Conservation (phyloP, 805 yeast species). For the Candida golubevii region DNA sequence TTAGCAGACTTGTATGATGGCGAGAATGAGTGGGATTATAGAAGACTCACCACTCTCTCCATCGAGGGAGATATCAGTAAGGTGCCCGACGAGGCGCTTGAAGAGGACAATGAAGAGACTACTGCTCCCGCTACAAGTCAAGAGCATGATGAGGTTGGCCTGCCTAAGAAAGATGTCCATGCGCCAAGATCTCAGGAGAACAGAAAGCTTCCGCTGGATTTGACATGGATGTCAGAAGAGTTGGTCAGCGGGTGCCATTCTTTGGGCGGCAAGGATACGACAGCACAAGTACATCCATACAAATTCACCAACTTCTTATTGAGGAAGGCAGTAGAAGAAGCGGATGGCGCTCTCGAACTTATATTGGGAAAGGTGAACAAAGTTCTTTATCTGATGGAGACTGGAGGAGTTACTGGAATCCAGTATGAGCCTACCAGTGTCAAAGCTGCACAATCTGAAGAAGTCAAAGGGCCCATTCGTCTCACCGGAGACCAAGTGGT, state of each 20-base stretch:
- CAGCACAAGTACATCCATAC: constrained; percentile 96
- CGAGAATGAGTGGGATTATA: constrained; percentile 87
- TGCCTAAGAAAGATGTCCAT: constrained; percentile 29
- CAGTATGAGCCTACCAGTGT: constrained; percentile 50
- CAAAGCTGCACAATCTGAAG: constrained; percentile 22
- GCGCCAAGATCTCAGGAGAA: neutral
- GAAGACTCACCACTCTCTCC: constrained; percentile 80
- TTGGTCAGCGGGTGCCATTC: constrained; percentile 70
- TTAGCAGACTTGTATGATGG: constrained; percentile 77
- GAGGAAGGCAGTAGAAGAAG: constrained; percentile 65
- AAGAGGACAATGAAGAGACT: constrained; percentile 10
- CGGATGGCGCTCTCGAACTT: constrained; percentile 74
- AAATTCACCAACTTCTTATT: constrained; percentile 83
- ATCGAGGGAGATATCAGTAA: constrained; percentile 73
- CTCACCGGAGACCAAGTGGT: constrained; percentile 74
- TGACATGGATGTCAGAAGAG: constrained; percentile 71
- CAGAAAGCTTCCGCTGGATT: constrained; percentile 49
- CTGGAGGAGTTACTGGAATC: constrained; percentile 70
- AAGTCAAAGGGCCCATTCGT: constrained; percentile 34
- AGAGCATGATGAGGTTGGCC: constrained; percentile 2
- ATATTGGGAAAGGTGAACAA: constrained; percentile 80
- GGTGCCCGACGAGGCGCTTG: constrained; percentile 19
- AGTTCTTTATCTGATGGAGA: constrained; percentile 54
- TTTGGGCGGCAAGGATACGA: constrained; percentile 78
- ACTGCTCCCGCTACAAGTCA: neutral